Percentiles rank a stretch among this genome's conserved stretches.
These are phyloP conservation scores for Neopestalotiopsis sp. DNA, from an alignment of 2,329 filamentous ascomycete genomes.

Conservation along the genomic window DNA sequence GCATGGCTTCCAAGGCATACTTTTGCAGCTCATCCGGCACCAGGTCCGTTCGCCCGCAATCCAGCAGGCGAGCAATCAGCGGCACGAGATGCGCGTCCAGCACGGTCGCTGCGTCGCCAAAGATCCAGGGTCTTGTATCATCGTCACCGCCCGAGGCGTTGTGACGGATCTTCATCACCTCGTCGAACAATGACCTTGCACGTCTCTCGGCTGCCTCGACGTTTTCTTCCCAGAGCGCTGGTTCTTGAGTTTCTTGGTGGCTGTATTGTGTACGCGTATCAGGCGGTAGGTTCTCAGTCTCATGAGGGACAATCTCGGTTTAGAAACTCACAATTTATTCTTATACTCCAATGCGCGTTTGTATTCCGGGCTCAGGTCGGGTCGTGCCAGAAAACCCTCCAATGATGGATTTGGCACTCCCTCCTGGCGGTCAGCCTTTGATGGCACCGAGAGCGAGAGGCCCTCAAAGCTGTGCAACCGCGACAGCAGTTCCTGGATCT, in stretches of 20 bases:
- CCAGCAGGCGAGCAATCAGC: conserved; percentile 15
- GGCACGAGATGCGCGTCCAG: conserved; percentile 19
- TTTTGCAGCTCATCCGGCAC: conserved; percentile 6
- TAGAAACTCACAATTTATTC: conserved; percentile 14
- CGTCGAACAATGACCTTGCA: background rate
- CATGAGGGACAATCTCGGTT: too few relatives aligned
- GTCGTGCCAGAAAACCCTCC: conserved; percentile 9
- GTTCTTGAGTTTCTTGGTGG: conserved; percentile 7
- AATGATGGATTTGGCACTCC: background rate
- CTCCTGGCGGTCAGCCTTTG: conserved; percentile 5
- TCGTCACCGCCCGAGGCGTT: background rate
- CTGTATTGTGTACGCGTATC: background rate
- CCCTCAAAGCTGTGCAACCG: conserved; percentile 16
- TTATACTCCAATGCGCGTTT: conserved; percentile 16
- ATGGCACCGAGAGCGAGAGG: conserved; percentile 11
- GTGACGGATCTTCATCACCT: background rate
- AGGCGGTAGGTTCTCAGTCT: background rate
- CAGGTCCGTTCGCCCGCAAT: conserved; percentile 4
- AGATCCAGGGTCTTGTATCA: conserved; percentile 3
- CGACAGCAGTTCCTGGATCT: conserved; percentile 5
- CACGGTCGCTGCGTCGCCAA: conserved; percentile 8
- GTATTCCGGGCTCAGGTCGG: conserved; percentile 10
- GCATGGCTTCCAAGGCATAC: conserved; percentile 4
- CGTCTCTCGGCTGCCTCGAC: conserved; percentile 13
- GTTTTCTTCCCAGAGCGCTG: conserved; percentile 6